A percentile compares a stretch with the other conserved stretches of the same genome.
These are phyloP conservation scores for Tolypocladium ophioglossoides DNA, from an alignment of 2,329 filamentous ascomycete species.

Conservation along the genomic window DNA sequence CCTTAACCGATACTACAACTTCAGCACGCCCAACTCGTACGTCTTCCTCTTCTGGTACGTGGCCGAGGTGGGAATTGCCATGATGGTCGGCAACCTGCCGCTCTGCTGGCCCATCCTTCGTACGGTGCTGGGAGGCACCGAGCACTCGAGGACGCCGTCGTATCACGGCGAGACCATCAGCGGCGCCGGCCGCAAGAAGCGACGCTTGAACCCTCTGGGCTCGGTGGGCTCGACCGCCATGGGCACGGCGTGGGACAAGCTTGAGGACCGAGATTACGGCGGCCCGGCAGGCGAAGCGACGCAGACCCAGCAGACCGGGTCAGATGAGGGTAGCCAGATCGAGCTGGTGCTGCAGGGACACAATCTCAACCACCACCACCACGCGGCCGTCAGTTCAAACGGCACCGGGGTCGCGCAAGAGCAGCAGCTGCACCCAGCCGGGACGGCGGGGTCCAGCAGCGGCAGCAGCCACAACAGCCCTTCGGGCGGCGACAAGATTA, in stretches of 20 bases:
- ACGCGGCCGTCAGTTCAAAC: constrained; percentile 7
- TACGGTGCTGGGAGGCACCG: constrained; percentile 20
- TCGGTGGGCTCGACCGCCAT: constrained; percentile 8
- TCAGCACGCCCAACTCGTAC: constrained; percentile 42
- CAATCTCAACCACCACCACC: constrained; percentile 3
- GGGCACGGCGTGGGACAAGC: constrained; percentile 17
- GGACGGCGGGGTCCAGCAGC: constrained; percentile 2
- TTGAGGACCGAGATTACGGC: constrained; percentile 15
- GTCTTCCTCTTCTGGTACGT: constrained; percentile 52
- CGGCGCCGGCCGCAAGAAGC: constrained; percentile 4
- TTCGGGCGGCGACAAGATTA: constrained; percentile 10
- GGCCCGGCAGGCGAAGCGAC: not conserved
- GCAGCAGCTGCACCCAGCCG: constrained; percentile 4
- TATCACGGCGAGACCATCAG: constrained; percentile 11
- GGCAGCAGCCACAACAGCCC: not conserved
- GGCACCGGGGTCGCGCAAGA: not conserved
- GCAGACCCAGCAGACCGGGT: not conserved
- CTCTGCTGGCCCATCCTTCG: constrained; percentile 48
- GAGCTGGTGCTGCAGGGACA: constrained; percentile 14
- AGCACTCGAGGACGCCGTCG: constrained; percentile 12
- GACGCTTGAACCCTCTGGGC: constrained; percentile 4
- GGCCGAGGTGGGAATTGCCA: constrained; percentile 46
- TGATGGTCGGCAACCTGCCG: constrained; percentile 51
- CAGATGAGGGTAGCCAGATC: constrained; percentile 16
- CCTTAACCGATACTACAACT: constrained; percentile 52